Evolutionary conservation across 805 yeast species (phyloP), one percentile per base, ranked within the genome.

Genomic region (Candida verbasci): DNA sequence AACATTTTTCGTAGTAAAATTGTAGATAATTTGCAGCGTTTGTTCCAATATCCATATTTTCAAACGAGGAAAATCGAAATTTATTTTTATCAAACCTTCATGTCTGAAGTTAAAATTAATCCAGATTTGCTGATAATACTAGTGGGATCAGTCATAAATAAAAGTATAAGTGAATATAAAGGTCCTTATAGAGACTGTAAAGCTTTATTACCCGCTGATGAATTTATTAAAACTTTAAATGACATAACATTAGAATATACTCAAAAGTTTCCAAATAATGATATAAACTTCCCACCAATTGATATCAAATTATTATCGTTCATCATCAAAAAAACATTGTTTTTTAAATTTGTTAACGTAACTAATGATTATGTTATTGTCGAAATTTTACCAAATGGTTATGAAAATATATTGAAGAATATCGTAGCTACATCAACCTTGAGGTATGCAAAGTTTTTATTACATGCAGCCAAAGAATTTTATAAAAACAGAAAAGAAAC

Each of bases 341-440:
- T 29, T 36, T 40, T 45, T 9, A 45, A 52, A 25, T 52, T 58
- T 42, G 46, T 58, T 2, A 25, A 35, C 20, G 39, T 56, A 4
- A 39, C 46, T 11, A 48, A 47, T 6, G 49, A 52, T 17, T 35
- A 40, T 17, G 35, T 59, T n/a, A 42, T 44, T n/a, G 44, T 59
- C 9, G 44, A 46, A 18, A 48, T 47, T n/a, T 42, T 45, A 24
- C 37, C 46, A 15, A 45, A 44, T 10, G 37, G 41, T 26, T 55
- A 48, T 41, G 52, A 50, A 17, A 37, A 34, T 24, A 39, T 35
- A 8, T 45, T 60, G 40, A 55, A 50, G 34, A 40, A 44, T 12
- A 46, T 54, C 3, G 48, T 58, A 1, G 43, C 55, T 8, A 46
- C 49, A 6, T 50, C 56, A 3, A 39, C 52, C 1, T 32, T 41